These are phyloP conservation scores for Lactifluus volemus DNA, from an alignment of 768 basidiomycete species.

Conservation along the genomic window DNA sequence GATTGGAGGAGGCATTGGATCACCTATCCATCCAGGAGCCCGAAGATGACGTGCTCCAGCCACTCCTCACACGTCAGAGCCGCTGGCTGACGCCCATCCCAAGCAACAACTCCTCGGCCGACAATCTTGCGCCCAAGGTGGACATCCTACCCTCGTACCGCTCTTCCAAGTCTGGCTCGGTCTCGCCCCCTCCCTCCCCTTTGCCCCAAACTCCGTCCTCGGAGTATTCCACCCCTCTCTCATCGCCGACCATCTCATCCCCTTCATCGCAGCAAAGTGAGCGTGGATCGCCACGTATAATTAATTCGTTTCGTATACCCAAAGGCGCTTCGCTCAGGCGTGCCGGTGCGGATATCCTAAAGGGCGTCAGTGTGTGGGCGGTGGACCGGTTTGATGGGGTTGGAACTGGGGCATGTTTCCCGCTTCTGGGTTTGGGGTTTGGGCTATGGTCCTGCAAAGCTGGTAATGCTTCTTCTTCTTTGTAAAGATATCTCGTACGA, in stretches of 20 bases:
- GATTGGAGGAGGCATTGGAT: neutral
- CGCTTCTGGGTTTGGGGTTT: neutral
- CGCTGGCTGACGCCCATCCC: slow-evolving; percentile 15
- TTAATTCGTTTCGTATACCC: slow-evolving; percentile 14
- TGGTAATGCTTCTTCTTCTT: neutral
- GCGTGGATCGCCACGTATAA: neutral
- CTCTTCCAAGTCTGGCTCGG: neutral
- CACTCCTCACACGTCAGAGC: slow-evolving; percentile 5
- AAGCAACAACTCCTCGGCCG: slow-evolving; percentile 13
- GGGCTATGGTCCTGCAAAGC: neutral
- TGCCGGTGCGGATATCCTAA: slow-evolving; percentile 24
- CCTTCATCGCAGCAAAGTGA: neutral
- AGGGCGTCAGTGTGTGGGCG: slow-evolving; percentile 22
- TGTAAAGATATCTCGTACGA: neutral
- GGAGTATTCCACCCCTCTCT: neutral
- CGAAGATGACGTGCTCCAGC: neutral
- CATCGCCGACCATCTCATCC: slow-evolving; percentile 8
- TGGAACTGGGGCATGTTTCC: neutral
- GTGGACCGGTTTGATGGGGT: neutral
- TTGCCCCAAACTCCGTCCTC: slow-evolving; percentile 11
- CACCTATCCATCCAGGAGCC: neutral
- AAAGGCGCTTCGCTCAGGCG: slow-evolving; percentile 22
- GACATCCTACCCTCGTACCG: neutral
- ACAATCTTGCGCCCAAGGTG: neutral
- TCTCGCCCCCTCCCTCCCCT: slow-evolving; percentile 12